Evolutionary conservation across 441 rosid genomes (phyloP).

Genomic region (Erysimum cheiri): DNA sequence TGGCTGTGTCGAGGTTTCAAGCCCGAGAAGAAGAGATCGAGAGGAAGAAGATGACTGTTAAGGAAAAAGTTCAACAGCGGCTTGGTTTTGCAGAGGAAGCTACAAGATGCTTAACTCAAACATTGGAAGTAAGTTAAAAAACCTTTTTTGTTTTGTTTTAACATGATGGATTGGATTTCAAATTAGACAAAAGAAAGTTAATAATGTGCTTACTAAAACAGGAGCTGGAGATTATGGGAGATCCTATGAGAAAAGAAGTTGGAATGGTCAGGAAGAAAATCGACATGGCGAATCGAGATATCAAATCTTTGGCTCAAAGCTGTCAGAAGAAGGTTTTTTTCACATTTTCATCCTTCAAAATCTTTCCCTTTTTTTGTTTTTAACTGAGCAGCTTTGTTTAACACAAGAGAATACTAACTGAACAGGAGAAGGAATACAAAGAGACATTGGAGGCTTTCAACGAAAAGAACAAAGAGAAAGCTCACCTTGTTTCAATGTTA

Average conservation of each 20-base stretch:
- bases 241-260: constrained; percentile 87
- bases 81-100: constrained; percentile 83
- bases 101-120: constrained; percentile 66
- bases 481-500: constrained; percentile 61
- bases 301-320: constrained; percentile 76
- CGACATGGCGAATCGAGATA: constrained; percentile 68
- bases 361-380: background rate
- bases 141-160: constrained; percentile 3
- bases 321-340: constrained; percentile 82
- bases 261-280: constrained; percentile 72
- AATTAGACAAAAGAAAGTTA: background rate
- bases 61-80: constrained; percentile 70
- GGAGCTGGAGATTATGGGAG: constrained; percentile 74
- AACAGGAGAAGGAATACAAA: constrained; percentile 77
- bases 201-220: constrained; percentile 21
- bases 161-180: background rate
- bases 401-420: background rate
- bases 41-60: constrained; percentile 71
- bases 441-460: constrained; percentile 76
- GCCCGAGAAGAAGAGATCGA: constrained; percentile 87
- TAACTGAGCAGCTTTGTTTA: constrained; percentile 1
- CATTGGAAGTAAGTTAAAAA: constrained; percentile 65
- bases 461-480: constrained; percentile 72
- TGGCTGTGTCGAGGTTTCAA: constrained; percentile 62
- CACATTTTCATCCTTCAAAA: background rate